phyloP scores from a whole-genome alignment of 2,329 filamentous ascomycete species.

The Aspergillus terreus region DNA sequence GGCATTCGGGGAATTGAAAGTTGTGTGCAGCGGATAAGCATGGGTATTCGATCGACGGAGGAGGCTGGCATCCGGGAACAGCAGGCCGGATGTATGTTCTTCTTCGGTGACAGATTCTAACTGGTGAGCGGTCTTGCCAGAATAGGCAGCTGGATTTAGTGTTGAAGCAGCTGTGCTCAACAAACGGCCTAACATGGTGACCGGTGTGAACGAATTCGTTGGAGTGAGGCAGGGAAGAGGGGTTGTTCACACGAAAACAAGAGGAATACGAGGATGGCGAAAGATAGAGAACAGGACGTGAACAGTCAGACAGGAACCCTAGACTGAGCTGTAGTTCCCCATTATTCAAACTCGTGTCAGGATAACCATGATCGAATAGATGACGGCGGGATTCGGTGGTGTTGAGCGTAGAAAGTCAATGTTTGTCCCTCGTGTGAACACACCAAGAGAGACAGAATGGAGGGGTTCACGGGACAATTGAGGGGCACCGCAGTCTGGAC shows the following conservation, averaged over 20 bases:
- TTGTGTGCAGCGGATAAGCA: conserved; percentile 40
- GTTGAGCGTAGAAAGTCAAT: no score
- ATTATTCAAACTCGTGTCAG: conserved; percentile 26
- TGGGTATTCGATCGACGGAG: conserved; percentile 39
- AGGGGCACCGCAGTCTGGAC: conserved; percentile 14
- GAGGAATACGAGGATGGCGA: conserved; percentile 3
- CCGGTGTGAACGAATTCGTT: conserved; percentile 8
- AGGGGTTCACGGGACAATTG: conserved; percentile 3
- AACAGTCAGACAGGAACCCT: conserved; percentile 26
- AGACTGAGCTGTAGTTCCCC: conserved; percentile 31
- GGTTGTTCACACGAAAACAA: conserved; percentile 2
- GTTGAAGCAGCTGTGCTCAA: conserved; percentile 43
- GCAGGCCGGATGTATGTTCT: conserved; percentile 46
- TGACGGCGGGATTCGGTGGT: neutral
- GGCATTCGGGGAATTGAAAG: conserved; percentile 41
- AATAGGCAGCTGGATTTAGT: conserved; percentile 39
- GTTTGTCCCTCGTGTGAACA: no score
- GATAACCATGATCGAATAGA: conserved; percentile 24
- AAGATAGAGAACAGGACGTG: conserved; percentile 1
- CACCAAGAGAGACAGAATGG: neutral
- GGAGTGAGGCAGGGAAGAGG: conserved; percentile 1
- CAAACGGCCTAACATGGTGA: conserved; percentile 42
- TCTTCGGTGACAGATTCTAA: conserved; percentile 49
- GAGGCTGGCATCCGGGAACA: conserved; percentile 45
- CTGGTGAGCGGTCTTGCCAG: conserved; percentile 33